phyloP scores from a whole-genome alignment of 1,284 basidiomycete species.

The Tilletia walkeri region DNA sequence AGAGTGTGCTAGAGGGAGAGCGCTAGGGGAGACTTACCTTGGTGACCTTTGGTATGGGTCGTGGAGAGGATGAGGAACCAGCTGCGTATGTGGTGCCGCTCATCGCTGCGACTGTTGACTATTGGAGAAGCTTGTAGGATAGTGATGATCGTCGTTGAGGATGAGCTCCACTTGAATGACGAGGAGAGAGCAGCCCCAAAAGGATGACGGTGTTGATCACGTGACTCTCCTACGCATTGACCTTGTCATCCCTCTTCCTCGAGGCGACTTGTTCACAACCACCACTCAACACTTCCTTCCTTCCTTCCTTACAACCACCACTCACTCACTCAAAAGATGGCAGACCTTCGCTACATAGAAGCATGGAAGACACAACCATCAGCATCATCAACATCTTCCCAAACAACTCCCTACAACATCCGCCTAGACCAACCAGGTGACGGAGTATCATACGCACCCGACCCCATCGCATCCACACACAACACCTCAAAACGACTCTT shows the following conservation, averaged over 20 bases:
- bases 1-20: no score
- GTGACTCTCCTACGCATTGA: no score
- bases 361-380: constrained; percentile 16
- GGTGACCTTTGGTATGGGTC: background rate
- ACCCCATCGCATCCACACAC: constrained; percentile 36
- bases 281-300: background rate
- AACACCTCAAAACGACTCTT: constrained; percentile 47
- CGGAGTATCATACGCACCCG: constrained; percentile 44
- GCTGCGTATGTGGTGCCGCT: constrained; percentile 15
- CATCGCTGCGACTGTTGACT: background rate
- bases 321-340: background rate
- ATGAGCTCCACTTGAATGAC: no score
- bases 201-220: no score
- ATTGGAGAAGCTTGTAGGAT: background rate
- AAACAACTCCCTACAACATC: constrained; percentile 19
- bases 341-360: constrained; percentile 11
- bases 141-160: background rate
- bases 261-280: no score
- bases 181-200: no score
- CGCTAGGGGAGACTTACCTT: background rate
- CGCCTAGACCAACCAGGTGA: constrained; percentile 47
- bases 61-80: background rate
- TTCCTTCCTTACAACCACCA: background rate
- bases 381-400: constrained; percentile 8
- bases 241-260: no score